Conservation (phyloP, 2,329 filamentous ascomycete genomes). For the Aspergillus sergii region DNA sequence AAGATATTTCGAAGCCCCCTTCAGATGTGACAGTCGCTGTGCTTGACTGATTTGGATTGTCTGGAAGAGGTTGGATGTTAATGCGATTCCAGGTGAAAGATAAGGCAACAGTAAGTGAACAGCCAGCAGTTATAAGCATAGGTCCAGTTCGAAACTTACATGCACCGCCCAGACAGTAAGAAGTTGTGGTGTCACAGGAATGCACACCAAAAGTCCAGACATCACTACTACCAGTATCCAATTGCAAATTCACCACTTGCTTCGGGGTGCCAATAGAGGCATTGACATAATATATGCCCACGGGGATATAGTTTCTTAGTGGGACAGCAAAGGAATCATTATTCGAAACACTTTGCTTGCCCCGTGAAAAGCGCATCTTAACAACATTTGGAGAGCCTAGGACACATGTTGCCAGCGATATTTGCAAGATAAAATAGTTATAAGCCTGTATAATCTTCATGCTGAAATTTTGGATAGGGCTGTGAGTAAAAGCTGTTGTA, state of each 20-base stretch:
- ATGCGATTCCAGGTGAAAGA: too few species aligned
- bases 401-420: background rate
- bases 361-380: background rate
- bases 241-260: background rate
- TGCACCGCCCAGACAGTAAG: background rate
- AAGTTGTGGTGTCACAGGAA: background rate
- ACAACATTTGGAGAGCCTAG: background rate
- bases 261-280: background rate
- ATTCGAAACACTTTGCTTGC: background rate
- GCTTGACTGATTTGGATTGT: background rate
- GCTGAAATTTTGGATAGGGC: background rate
- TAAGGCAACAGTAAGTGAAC: too few species aligned
- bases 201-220: background rate
- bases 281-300: background rate
- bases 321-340: background rate
- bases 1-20: background rate
- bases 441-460: background rate
- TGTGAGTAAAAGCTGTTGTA: too few species aligned
- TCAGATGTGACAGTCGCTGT: background rate
- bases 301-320: background rate
- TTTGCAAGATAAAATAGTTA: background rate
- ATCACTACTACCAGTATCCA: background rate
- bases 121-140: too few species aligned
- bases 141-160: background rate
- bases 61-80: background rate